A percentile compares a stretch with the other conserved stretches of the same genome.
Evolutionary conservation across 768 basidiomycete species (phyloP).

Genomic region (Phanerochaete sordida): DNA sequence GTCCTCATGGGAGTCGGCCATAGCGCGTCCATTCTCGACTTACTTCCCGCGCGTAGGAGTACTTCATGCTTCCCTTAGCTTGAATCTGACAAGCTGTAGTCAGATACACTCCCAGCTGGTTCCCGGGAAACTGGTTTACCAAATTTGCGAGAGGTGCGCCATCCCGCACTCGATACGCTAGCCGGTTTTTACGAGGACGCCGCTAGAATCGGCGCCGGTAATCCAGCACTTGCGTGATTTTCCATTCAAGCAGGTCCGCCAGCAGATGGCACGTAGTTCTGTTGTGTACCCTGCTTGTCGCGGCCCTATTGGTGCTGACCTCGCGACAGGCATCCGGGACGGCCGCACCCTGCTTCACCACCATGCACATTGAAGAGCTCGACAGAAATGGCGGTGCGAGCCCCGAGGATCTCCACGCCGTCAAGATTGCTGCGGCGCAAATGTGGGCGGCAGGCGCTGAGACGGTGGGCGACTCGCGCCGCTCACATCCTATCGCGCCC

Average conservation of each 20-base stretch:
- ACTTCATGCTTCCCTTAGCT: too few relatives aligned
- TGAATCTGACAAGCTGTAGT: neutral
- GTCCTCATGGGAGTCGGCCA: neutral
- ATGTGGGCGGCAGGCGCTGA: neutral
- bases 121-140: constrained; percentile 10
- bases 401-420: neutral
- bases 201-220: neutral
- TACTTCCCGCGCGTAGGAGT: neutral
- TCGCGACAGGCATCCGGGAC: neutral
- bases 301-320: neutral
- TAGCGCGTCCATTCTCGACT: neutral
- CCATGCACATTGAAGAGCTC: neutral
- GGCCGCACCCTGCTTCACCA: neutral
- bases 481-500: too few relatives aligned
- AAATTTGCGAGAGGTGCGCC: constrained; percentile 1
- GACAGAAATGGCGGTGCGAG: neutral
- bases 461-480: neutral
- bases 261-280: neutral
- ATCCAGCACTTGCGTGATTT: constrained; percentile 5
- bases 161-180: neutral
- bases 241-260: neutral
- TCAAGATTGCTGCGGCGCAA: neutral
- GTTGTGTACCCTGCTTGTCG: neutral
- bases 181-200: neutral
- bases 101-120: constrained; percentile 3